These are phyloP conservation scores for Prorocentrum cordatum DNA, from an alignment of 169 alveolate genomes.

Conservation along the genomic window DNA sequence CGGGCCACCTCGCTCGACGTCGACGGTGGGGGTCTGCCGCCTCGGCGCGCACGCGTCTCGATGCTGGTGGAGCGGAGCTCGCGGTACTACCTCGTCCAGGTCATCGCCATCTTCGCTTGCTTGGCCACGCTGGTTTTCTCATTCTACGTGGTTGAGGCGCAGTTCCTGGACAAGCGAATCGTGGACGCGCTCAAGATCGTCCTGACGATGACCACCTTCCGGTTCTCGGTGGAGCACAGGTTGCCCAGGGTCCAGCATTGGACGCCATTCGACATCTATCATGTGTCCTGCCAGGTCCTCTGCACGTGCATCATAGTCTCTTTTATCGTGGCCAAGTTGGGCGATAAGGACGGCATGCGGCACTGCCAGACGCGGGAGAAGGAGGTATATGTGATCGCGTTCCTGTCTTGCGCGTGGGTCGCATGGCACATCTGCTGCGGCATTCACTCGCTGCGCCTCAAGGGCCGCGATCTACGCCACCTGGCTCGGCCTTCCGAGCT, in stretches of 20 bases:
- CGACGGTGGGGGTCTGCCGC: not conserved
- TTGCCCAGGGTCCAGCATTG: slow-evolving; percentile 51
- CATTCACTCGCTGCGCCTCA: too few relatives aligned
- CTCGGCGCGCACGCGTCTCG: not conserved
- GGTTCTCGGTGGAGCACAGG: slow-evolving; percentile 51
- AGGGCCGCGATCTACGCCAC: too few relatives aligned
- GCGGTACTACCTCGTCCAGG: slow-evolving; percentile 18
- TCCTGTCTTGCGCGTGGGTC: too few relatives aligned
- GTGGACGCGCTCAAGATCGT: slow-evolving; percentile 59
- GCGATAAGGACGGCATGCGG: too few relatives aligned
- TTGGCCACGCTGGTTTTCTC: slow-evolving; percentile 51
- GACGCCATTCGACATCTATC: slow-evolving; percentile 43
- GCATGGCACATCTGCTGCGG: too few relatives aligned
- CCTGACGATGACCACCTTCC: slow-evolving; percentile 49
- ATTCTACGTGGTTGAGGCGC: slow-evolving; percentile 25
- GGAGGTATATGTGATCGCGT: too few relatives aligned
- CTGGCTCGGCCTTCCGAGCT: too few relatives aligned
- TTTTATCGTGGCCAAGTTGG: too few relatives aligned
- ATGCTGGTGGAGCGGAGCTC: slow-evolving; percentile 23
- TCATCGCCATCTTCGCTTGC: slow-evolving; percentile 18
- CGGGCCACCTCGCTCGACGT: not conserved
- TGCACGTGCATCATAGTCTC: too few relatives aligned
- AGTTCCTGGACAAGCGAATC: too few relatives aligned
- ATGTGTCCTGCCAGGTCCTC: slow-evolving; percentile 36
- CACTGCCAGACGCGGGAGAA: too few relatives aligned